These are phyloP conservation scores for Pneumocystis jirovecii DNA, from an alignment of 1,139 yeast genomes.

Conservation along the genomic window DNA sequence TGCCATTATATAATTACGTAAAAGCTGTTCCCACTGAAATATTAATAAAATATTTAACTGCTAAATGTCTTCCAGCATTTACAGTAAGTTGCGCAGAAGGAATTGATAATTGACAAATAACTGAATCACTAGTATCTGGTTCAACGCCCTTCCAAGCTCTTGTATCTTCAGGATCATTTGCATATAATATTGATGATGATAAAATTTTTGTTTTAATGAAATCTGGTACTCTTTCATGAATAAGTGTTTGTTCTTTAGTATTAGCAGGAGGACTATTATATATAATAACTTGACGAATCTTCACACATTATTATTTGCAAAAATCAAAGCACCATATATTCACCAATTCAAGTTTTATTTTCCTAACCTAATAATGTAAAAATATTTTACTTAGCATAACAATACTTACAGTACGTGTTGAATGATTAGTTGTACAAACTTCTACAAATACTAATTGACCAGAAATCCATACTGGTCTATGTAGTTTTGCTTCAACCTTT, in stretches of 20 bases:
- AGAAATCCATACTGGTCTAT: constrained; percentile 10
- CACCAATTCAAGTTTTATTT: not conserved
- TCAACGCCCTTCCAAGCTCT: constrained; percentile 9
- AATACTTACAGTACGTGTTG: constrained; percentile 5
- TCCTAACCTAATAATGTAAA: constrained; percentile 1
- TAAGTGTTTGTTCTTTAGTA: constrained; percentile 7
- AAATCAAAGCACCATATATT: not conserved
- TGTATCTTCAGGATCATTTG: not conserved
- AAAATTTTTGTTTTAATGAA: constrained; percentile 5
- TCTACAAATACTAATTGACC: constrained; percentile 10
- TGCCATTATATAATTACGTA: not conserved
- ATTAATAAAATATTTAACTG: constrained; percentile 1
- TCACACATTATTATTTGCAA: not conserved
- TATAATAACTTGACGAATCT: constrained; percentile 7
- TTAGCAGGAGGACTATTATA: constrained; percentile 9
- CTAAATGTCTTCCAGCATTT: constrained; percentile 9
- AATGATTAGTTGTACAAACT: constrained; percentile 9
- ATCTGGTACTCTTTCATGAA: constrained; percentile 7
- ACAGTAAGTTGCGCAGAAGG: constrained; percentile 9
- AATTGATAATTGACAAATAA: constrained; percentile 4
- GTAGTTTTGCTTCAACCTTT: constrained; percentile 9
- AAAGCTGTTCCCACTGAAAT: constrained; percentile 2
- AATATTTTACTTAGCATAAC: not conserved
- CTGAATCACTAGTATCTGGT: constrained; percentile 6
- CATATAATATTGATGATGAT: constrained; percentile 4